Base-by-base conservation (phyloP, 2,329 filamentous ascomycete species). In the Paracamarosporium sp. region DNA sequence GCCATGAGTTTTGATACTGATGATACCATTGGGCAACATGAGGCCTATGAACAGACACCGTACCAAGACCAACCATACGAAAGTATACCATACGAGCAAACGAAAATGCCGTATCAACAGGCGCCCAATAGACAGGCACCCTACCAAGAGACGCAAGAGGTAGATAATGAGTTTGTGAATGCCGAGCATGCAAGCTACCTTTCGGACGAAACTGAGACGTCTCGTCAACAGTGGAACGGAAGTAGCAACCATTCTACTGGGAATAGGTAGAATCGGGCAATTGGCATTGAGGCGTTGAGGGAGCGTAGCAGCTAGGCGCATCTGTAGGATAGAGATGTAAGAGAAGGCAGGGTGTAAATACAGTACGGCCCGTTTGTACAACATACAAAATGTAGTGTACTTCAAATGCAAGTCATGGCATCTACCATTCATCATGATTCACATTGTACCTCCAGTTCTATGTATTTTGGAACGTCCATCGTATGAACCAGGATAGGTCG, bases 131-230 rank as follows among this genome's bases (percentile, higher is more conserved):
- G 15, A 4, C 41, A 45, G 24, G 7, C 45, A 9, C 11, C n/a
- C 4, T 28, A 38, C 7, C 24, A 31, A 15, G 25, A 22, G 35
- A 22, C 25, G 24, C n/a, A 17, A 17, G 41, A 35, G n/a, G 8
- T 28, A 13, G 48, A 52, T n/a, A 35, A 41, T 7, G 48, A 57
- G 20, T 53, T 43, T 24, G 43, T 53, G 12, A 47, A 57, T 17
- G 55, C 36, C 5, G 50, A 57, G 44, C 55, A 57, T 24, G 48
- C 43, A 8, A 24, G 48, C 2, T 57, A 52, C 24, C 48, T 47
- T 9, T 46, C 35, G 13, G 52, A 54, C 12, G 31, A 38, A 15
- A 31, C 33, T n/a, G 22, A 46, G 24, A 8, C 24, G 15, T 31
- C 30, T 5, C 41, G 7, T 9, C 43, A 41, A 13, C 24, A n/a